Base-by-base conservation (phyloP, 805 yeast species). In the Candida verbasci region DNA sequence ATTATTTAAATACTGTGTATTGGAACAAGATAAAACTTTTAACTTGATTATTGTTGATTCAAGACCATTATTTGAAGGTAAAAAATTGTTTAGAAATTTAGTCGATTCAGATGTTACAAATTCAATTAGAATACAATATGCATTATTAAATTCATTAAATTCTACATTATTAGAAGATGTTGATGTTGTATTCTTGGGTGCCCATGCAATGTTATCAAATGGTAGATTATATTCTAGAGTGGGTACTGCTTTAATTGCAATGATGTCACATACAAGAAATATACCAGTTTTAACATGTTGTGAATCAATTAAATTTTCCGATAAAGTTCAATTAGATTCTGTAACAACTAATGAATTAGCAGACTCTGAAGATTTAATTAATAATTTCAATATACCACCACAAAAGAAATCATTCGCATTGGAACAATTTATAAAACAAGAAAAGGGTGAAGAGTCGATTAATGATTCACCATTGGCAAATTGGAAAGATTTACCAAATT, bases 261-360 rank as follows among this genome's bases (percentile, higher is more conserved):
- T 91, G 86, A 78, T 84, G 62, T 89, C 95, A 17, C 81, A 84
- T 47, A 78, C 83, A 38, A 78, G 89, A 53, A 85, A 88, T 52
- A 85, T 93, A 34, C 97, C 98, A 0, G 97, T 93, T 5, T 71
- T 93, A 44, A 96, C 94, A 1, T 86, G 96, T 52, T 91, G 97
- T 64, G 98, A 93, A 61, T 80, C 91, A 35, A 77, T 93, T 60
- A 93, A 93, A 62, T 93, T 93, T 54, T 80, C 94, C 18, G 97
- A 93, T 58, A 80, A 93, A 49, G 97, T 93, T 8, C 97, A 91
- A 63, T 74, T 93, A 41, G 98, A 93, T 58, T 81, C 95, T n/a
- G 95, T 93, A 17, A 86, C 97, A 1, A 77, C 80, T 45, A 93
- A 93, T 60, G 98, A 93, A 60, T 71, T 93, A 40, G 91, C 87